phyloP scores from a whole-genome alignment of 768 basidiomycete genomes.

The Trametes coccinea region DNA sequence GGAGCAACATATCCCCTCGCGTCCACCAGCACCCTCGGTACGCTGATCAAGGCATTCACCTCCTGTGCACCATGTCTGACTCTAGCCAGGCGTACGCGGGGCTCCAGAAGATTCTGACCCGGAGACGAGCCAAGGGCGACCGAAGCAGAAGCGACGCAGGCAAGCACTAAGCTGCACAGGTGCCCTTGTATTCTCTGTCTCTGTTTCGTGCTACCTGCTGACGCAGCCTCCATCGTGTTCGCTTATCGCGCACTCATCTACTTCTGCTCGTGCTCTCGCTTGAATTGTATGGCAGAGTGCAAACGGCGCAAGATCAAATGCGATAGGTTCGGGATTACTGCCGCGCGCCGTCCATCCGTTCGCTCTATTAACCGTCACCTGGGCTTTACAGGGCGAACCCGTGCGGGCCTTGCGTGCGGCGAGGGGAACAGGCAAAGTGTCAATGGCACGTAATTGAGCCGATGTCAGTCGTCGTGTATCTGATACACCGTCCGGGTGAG shows the following conservation, averaged over 20 bases:
- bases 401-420: slow-evolving; percentile 76
- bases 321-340: slow-evolving; percentile 59
- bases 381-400: slow-evolving; percentile 61
- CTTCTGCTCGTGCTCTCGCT: slow-evolving; percentile 1
- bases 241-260: slow-evolving; percentile 12
- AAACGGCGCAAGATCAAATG: slow-evolving; percentile 88
- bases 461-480: slow-evolving; percentile 50
- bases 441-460: slow-evolving; percentile 85
- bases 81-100: slow-evolving; percentile 31
- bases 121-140: slow-evolving; percentile 59
- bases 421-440: slow-evolving; percentile 79
- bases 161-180: slow-evolving; percentile 87
- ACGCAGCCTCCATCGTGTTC: slow-evolving; percentile 9
- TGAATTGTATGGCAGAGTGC: slow-evolving; percentile 54
- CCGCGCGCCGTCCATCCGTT: slow-evolving; percentile 10
- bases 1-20: slow-evolving; percentile 24
- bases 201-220: slow-evolving; percentile 5
- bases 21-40: slow-evolving; percentile 24
- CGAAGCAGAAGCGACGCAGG: slow-evolving; percentile 80
- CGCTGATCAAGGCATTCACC: neutral
- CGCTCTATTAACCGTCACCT: slow-evolving; percentile 30
- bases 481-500: slow-evolving; percentile 3
- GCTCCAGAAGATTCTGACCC: slow-evolving; percentile 54
- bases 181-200: slow-evolving; percentile 34
- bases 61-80: neutral